Base-by-base conservation (phyloP, 345 rosid species). In the Linum usitatissimum region DNA sequence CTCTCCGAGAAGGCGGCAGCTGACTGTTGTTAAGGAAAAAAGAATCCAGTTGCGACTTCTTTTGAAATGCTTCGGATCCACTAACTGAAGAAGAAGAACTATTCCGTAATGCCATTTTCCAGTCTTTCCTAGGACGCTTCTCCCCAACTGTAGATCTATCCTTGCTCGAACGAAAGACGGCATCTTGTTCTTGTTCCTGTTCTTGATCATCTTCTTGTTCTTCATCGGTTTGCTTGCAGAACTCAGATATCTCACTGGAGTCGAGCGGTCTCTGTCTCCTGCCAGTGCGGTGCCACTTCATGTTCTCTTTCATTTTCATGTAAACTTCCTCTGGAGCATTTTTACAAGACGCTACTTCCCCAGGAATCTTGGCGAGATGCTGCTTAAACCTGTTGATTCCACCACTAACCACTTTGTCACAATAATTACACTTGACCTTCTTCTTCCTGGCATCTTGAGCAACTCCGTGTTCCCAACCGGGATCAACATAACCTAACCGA, bases 391-490 rank as follows among this genome's bases (percentile, higher is more conserved):
- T 81, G 62, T 87, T 87, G 30, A 85, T 87, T 65, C 91, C 88
- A 28, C 95, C 95, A 70, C 86, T 85, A 66, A 85, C 82, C 57
- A 76, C 66, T 80, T 83, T 86, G 48, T 82, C 81, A 76, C 87
- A 83, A 20, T 87, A 87, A 61, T 83, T 84, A 76, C 95, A 84
- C 71, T 81, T 84, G 45, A 84, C 95, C 66, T 74, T 80, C 79
- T 85, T 87, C 69, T 87, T 83, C 82, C 76, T 87, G 58, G 83
- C 91, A 63, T 85, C 95, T 64, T 87, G 89, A 54, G 91, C 83
- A 73, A 81, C 78, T 70, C 89, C 84, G 67, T 87, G 88, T 60
- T 84, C 90, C 90, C 95, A 87, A 51, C 95, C 95, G 28, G 91
- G 95, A 67, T 85, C 95, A 69, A 85, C 79, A 62, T 83, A 84